Conservation (phyloP, 176 grass and related monocot genomes). For the Zoysia pacifica region DNA sequence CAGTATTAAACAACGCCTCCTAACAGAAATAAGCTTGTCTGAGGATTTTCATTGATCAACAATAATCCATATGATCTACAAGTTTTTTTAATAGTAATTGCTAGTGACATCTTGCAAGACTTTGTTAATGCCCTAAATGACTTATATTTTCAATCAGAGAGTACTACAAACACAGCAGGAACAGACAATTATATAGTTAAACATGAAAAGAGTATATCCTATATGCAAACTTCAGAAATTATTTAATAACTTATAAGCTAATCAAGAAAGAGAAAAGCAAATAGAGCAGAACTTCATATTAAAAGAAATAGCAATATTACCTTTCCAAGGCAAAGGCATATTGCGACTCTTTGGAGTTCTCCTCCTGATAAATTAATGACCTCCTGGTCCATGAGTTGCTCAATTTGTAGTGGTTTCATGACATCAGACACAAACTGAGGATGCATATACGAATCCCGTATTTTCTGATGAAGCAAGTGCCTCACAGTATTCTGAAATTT, state of each 20-base stretch:
- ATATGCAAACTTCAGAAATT: not conserved
- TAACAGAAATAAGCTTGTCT: not conserved
- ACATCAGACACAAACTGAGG: conserved; percentile 92
- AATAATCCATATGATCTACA: conserved; percentile 5
- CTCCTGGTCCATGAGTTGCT: conserved; percentile 89
- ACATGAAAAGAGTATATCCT: not conserved
- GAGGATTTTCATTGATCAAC: not conserved
- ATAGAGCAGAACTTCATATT: no score
- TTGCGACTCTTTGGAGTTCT: conserved; percentile 92
- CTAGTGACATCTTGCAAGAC: not conserved
- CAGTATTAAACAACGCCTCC: not conserved
- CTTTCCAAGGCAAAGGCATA: conserved; percentile 96
- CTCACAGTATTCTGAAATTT: conserved; percentile 78
- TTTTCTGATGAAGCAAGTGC: conserved; percentile 82
- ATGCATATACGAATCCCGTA: conserved; percentile 86
- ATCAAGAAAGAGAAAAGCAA: no score
- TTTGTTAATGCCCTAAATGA: not conserved
- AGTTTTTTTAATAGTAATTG: not conserved
- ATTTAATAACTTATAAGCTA: no score
- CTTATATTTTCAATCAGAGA: not conserved
- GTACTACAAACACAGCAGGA: not conserved
- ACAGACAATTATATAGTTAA: not conserved
- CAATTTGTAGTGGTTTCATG: conserved; percentile 98
- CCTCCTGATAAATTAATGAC: conserved; percentile 96
- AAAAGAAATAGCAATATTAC: conserved; percentile 36